Evolutionary conservation across 768 basidiomycete species (phyloP).

Genomic region (Boletus pseudopeckii): DNA sequence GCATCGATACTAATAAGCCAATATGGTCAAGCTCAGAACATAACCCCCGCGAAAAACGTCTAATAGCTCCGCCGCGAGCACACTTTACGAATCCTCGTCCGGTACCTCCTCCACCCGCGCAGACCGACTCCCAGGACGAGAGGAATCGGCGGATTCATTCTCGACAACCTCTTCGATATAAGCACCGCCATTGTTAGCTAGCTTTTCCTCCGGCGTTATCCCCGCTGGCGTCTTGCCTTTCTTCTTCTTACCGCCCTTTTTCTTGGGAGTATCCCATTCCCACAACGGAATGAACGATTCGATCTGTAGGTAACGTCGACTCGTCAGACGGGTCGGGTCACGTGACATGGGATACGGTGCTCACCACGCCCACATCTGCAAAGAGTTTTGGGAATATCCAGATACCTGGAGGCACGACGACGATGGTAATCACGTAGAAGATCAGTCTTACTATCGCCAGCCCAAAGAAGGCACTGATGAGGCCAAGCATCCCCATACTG

Average conservation of each 20-base stretch:
- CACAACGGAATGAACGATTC: constrained; percentile 96
- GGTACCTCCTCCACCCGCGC: constrained; percentile 46
- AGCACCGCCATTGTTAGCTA: constrained; percentile 41
- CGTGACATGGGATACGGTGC: constrained; percentile 34
- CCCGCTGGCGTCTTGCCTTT: constrained; percentile 39
- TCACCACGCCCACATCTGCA: constrained; percentile 96
- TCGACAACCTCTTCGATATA: constrained; percentile 35
- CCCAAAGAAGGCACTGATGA: constrained; percentile 87
- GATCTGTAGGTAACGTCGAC: constrained; percentile 49
- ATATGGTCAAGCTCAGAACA: background rate
- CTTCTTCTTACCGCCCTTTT: constrained; percentile 66
- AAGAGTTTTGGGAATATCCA: constrained; percentile 99
- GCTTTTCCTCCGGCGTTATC: constrained; percentile 37
- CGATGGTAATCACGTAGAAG: constrained; percentile 88
- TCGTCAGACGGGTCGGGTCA: background rate
- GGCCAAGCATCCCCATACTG: constrained; percentile 79
- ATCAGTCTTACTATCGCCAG: constrained; percentile 89
- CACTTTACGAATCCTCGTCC: constrained; percentile 35
- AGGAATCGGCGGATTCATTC: constrained; percentile 31
- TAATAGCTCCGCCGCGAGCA: background rate
- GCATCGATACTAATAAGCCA: background rate
- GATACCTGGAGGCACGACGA: constrained; percentile 85
- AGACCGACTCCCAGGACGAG: constrained; percentile 34
- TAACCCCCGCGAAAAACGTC: background rate
- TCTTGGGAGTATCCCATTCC: constrained; percentile 90